A percentile compares a stretch with the other conserved stretches of the same genome.
phyloP scores from a whole-genome alignment of 164 flowering plant species.

The Paratinospora sagittata region DNA sequence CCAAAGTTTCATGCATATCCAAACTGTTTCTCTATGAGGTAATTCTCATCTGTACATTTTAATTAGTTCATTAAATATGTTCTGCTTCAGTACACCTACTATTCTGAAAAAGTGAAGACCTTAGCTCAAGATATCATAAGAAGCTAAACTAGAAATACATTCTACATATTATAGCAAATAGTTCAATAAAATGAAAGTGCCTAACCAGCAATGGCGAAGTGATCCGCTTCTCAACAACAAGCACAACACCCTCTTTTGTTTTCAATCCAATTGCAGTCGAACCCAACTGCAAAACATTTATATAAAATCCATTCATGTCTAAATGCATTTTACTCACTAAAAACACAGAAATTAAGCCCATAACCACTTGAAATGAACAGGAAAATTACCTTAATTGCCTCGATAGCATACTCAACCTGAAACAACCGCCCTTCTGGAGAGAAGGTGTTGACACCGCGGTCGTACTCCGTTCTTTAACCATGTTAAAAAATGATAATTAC shows the following conservation, averaged over 20 bases:
- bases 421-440: slow-evolving; percentile 95
- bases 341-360: not conserved
- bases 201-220: slow-evolving; percentile 91
- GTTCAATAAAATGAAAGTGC: not conserved
- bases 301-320: not conserved
- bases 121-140: no score
- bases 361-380: not conserved
- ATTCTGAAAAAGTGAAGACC: no score
- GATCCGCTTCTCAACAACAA: slow-evolving; percentile 96
- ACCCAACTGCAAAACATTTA: slow-evolving; percentile 72
- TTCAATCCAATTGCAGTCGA: slow-evolving; percentile 93
- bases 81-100: no score
- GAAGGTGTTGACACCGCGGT: slow-evolving; percentile 96
- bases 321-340: not conserved
- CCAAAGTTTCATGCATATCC: no score
- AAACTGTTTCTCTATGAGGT: no score
- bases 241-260: slow-evolving; percentile 95
- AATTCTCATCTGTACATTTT: no score
- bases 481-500: not conserved
- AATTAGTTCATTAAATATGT: no score
- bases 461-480: slow-evolving; percentile 82
- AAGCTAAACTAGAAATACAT: no score
- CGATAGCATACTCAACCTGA: slow-evolving; percentile 97
- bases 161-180: no score
- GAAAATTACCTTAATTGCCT: slow-evolving; percentile 82